Conservation (phyloP, 2,329 filamentous ascomycete species). For the Aureobasidium sp. region DNA sequence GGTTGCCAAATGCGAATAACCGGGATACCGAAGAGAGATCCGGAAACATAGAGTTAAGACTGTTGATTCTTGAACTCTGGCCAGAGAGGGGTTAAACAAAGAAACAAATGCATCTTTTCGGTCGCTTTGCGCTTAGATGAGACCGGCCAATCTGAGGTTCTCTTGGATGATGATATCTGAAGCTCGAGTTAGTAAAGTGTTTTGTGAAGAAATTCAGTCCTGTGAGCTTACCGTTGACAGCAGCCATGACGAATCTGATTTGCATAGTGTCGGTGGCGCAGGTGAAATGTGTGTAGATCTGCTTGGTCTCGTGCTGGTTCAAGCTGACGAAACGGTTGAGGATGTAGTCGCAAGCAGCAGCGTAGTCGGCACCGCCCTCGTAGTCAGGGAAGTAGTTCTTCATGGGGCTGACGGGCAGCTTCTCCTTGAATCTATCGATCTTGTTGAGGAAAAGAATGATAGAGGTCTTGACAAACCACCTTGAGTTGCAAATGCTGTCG, state of each 20-base stretch:
- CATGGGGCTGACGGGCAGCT: slow-evolving; percentile 64
- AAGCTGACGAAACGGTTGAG: slow-evolving; percentile 90
- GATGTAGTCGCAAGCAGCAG: slow-evolving; percentile 95
- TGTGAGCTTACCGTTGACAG: slow-evolving; percentile 75
- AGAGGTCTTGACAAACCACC: slow-evolving; percentile 43
- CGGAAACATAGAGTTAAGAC: not conserved
- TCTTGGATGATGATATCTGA: slow-evolving; percentile 99
- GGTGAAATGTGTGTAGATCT: slow-evolving; percentile 99
- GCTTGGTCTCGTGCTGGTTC: slow-evolving; percentile 99
- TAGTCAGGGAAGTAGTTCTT: slow-evolving; percentile 70
- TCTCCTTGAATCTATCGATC: slow-evolving; percentile 58
- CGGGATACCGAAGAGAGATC: not conserved
- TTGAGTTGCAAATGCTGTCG: slow-evolving; percentile 44
- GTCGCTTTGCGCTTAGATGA: slow-evolving; percentile 57
- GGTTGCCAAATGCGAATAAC: not conserved
- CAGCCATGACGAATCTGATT: slow-evolving; percentile 99
- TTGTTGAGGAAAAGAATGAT: slow-evolving; percentile 47
- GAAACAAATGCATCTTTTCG: not conserved
- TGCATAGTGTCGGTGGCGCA: slow-evolving; percentile 98
- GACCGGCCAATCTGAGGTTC: slow-evolving; percentile 91
- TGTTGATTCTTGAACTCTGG: slow-evolving; percentile 7
- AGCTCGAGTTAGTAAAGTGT: slow-evolving; percentile 33
- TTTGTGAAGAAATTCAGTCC: not conserved
- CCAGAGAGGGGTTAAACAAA: not conserved
- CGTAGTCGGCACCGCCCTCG: slow-evolving; percentile 93